These are phyloP conservation scores for Articulospora tetracladia DNA, from an alignment of 495 filamentous ascomycete genomes.

Conservation along the genomic window DNA sequence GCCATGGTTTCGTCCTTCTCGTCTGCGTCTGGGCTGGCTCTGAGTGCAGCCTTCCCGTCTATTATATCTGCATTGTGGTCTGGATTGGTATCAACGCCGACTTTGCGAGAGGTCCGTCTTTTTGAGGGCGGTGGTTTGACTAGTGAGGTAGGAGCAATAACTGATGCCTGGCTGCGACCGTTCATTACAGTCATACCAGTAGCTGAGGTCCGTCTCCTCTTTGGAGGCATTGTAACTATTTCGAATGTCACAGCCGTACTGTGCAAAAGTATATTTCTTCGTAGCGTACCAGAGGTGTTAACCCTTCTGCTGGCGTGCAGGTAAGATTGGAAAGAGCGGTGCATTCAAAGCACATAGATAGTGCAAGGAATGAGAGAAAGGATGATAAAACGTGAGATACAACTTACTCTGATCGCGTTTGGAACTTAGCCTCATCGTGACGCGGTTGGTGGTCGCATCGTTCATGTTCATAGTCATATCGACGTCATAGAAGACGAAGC, in stretches of 20 bases:
- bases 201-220: slow-evolving; percentile 19
- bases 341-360: not conserved
- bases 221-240: slow-evolving; percentile 18
- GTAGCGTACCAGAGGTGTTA: not conserved
- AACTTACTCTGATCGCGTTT: not conserved
- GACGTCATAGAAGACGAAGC: slow-evolving; percentile 8
- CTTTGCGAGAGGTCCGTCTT: slow-evolving; percentile 18
- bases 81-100: slow-evolving; percentile 32
- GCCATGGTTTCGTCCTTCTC: slow-evolving; percentile 30
- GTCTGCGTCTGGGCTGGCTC: slow-evolving; percentile 41
- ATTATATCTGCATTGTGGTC: slow-evolving; percentile 37
- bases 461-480: not conserved
- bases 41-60: slow-evolving; percentile 37
- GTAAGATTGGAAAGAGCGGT: not conserved
- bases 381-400: not conserved
- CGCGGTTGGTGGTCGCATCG: not conserved
- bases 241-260: not conserved
- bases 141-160: slow-evolving; percentile 17
- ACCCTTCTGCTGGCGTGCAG: slow-evolving; percentile 3
- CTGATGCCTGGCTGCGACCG: slow-evolving; percentile 8
- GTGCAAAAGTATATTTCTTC: not conserved
- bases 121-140: slow-evolving; percentile 27
- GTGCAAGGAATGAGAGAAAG: not conserved
- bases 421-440: not conserved
- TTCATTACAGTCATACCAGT: not conserved